Evolutionary conservation across 805 yeast species (phyloP).

Genomic region (Schwanniomyces polymorphus): DNA sequence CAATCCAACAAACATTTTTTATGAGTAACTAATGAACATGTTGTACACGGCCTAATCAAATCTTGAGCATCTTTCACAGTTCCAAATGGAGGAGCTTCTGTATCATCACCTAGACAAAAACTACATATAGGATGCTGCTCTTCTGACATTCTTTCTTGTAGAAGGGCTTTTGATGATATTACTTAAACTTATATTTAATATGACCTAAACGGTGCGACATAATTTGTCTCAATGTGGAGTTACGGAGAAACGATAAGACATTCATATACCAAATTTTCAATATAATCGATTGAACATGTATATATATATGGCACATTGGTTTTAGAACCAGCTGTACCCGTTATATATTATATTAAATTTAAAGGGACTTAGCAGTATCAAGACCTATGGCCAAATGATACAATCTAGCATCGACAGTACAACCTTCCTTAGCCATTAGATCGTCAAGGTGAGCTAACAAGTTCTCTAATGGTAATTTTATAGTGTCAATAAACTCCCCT

Average conservation of each 20-base stretch:
- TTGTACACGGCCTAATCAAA: slow-evolving; percentile 35
- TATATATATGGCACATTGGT: not conserved
- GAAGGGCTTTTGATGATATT: not conserved
- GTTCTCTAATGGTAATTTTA: slow-evolving; percentile 61
- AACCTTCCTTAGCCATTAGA: slow-evolving; percentile 60
- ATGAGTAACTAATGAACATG: slow-evolving; percentile 37
- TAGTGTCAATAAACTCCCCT: slow-evolving; percentile 89
- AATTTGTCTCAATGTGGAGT: not conserved
- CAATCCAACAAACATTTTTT: slow-evolving; percentile 41
- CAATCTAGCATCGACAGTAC: slow-evolving; percentile 80
- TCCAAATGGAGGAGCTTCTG: slow-evolving; percentile 43
- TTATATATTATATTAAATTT: not conserved
- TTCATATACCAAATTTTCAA: too few relatives aligned
- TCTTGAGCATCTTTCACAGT: slow-evolving; percentile 32
- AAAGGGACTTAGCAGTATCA: not conserved
- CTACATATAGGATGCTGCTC: slow-evolving; percentile 21
- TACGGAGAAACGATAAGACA: too few relatives aligned
- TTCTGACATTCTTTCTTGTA: slow-evolving; percentile 9
- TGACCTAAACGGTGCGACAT: not conserved
- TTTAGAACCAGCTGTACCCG: not conserved
- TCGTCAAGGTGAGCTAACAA: slow-evolving; percentile 55
- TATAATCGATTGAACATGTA: not conserved
- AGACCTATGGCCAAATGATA: slow-evolving; percentile 81
- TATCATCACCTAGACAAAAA: slow-evolving; percentile 39
- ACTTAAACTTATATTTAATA: not conserved